Conservation (phyloP, 257 asterid genomes). For the Nicotiana tabacum region DNA sequence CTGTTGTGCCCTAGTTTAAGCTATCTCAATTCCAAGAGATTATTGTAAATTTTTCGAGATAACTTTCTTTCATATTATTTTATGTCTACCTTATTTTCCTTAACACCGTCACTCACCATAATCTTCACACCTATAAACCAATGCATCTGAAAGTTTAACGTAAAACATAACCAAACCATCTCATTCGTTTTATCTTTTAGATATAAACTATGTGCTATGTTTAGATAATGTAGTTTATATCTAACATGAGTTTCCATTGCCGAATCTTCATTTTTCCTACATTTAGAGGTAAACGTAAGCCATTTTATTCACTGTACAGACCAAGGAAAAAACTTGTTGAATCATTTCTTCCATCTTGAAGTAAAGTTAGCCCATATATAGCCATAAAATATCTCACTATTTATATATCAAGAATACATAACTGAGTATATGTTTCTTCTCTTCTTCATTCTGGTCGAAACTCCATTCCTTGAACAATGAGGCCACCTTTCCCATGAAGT, state of each 20-base stretch:
- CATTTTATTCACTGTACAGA: no score
- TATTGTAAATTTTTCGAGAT: background rate
- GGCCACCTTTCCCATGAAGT: constrained; percentile 2
- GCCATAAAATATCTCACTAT: background rate
- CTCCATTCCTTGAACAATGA: constrained; percentile 7
- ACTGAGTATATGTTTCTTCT: background rate
- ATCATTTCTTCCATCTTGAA: background rate
- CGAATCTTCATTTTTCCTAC: background rate
- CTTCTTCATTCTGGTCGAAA: background rate
- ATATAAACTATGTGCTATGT: background rate
- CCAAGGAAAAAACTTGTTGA: no score
- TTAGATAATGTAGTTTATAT: background rate
- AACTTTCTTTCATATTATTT: background rate
- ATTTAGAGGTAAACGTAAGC: background rate
- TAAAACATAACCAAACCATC: background rate
- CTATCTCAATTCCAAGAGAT: no score
- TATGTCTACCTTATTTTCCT: background rate
- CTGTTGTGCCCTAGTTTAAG: background rate
- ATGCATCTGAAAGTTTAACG: background rate
- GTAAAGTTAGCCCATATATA: background rate
- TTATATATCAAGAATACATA: background rate
- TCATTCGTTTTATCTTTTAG: background rate
- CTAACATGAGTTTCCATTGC: background rate
- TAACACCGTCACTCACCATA: background rate
- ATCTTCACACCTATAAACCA: no score